Base-by-base conservation (phyloP, 2,329 filamentous ascomycete genomes). In the Hymenoscyphus albidus region DNA sequence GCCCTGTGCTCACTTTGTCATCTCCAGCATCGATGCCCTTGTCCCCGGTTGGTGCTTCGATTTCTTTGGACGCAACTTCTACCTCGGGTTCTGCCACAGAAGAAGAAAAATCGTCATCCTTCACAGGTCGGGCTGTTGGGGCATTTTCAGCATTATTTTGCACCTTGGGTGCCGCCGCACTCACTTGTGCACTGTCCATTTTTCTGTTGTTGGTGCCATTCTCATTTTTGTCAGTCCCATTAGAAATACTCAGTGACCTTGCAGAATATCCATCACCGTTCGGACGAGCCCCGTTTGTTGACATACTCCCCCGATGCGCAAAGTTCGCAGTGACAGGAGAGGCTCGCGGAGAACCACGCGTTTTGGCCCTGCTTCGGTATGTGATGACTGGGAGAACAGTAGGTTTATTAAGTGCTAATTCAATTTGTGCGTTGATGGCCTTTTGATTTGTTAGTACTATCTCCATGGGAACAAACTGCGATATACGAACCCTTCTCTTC, bases 391-490 rank as follows among this genome's bases (percentile, higher is more conserved):
- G 72, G 38, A 72, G 65, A 2, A 71, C 69, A 38, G 69, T 68
- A 18, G 71, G 68, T 58, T 64, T 64, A 48, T 69, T 71, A 7
- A 74, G 64, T 3, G 67, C 69, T 6, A 62, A 68, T 32, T 73
- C 72, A 27, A 74, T 73, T 61, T 72, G 65, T 2, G 64, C 67
- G 63, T 72, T 74, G 61, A 74, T 73, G 10, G 64, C 63, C 72
- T 74, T 38, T 35, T 56, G 35, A 16, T 61, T 16, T 65, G 65
- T 44, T 2, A 56, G 40, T n/a, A 18, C 12, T 13, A 58, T 14
- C 22, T 48, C 16, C 13, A 39, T 5, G 7, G 48, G 32, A 18
- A 44, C 5, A 39, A 14, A 18, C 18, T 22, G 14, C 14, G 35
- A 39, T 16, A 42, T 44, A 64, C 62, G 16, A 60, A 72, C 71